Percentiles rank a stretch among this genome's conserved stretches.
phyloP scores from a whole-genome alignment of 225 moss, liverwort and hornwort species.

The Ulota crispa region DNA sequence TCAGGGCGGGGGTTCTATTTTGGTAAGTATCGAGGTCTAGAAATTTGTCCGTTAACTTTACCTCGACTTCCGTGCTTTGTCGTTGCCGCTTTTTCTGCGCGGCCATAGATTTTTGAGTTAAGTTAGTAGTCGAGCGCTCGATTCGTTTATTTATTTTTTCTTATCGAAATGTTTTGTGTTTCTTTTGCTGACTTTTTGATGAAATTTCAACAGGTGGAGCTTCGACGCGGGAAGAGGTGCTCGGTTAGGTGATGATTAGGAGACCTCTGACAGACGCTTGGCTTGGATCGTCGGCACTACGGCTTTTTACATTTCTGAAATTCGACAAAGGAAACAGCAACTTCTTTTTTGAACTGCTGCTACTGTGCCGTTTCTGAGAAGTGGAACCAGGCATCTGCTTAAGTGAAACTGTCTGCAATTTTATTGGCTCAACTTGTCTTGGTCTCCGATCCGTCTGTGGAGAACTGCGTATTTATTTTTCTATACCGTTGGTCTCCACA shows the following conservation, averaged over 20 bases:
- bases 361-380: not conserved
- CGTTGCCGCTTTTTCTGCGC: not conserved
- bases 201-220: constrained; percentile 3
- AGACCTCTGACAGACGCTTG: not conserved
- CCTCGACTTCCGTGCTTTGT: constrained; percentile 6
- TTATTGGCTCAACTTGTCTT: not conserved
- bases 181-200: not conserved
- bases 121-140: not conserved
- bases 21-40: not conserved
- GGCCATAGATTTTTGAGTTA: not conserved
- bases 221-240: not conserved
- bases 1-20: not conserved
- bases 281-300: constrained; percentile 12
- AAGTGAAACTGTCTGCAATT: not conserved
- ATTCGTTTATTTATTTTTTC: too few species aligned
- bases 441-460: constrained; percentile 11
- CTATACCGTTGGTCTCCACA: not conserved
- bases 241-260: not conserved
- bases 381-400: not conserved
- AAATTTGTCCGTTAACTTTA: constrained; percentile 22
- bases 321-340: not conserved
- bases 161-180: not conserved
- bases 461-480: not conserved
- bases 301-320: not conserved
- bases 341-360: not conserved